Conservation (phyloP, 1,139 yeast genomes). For the Blastobotrys serpentis region DNA sequence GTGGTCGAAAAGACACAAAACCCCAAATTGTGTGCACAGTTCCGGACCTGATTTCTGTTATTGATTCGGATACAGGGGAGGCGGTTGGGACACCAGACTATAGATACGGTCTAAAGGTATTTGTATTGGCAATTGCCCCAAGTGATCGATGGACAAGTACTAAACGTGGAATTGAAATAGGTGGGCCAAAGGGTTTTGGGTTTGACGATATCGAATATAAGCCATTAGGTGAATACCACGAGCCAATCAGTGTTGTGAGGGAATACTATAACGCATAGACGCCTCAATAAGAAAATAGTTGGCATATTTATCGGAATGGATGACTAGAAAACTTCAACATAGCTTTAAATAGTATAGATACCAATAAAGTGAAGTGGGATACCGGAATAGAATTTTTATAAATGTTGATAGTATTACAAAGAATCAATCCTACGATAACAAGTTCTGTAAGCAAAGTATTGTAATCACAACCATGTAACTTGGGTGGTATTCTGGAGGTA, state of each 20-base stretch:
- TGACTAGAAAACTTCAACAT: no score
- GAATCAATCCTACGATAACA: no score
- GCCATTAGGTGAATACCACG: conserved; percentile 41
- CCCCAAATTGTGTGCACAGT: conserved; percentile 40
- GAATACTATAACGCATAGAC: conserved; percentile 35
- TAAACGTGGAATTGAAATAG: conserved; percentile 40
- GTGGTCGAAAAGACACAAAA: conserved; percentile 25
- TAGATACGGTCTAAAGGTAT: conserved; percentile 46
- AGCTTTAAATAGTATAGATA: no score
- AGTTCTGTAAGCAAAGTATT: no score
- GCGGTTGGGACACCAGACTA: conserved; percentile 52
- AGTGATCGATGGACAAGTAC: conserved; percentile 43
- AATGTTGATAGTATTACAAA: no score
- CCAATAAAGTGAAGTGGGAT: no score
- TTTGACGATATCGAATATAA: conserved; percentile 40
- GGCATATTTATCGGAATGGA: no score
- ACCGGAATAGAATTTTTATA: no score
- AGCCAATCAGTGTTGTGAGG: conserved; percentile 45
- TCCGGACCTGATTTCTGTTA: conserved; percentile 48
- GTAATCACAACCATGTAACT: no score
- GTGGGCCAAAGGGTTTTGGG: conserved; percentile 46
- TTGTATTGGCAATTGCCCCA: conserved; percentile 46
- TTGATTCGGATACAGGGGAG: conserved; percentile 46
- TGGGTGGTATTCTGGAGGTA: no score
- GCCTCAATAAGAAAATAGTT: no score